Percentiles rank a stretch among this genome's conserved stretches.
phyloP scores from a whole-genome alignment of 768 basidiomycete species.

The Kwoniella sp. region DNA sequence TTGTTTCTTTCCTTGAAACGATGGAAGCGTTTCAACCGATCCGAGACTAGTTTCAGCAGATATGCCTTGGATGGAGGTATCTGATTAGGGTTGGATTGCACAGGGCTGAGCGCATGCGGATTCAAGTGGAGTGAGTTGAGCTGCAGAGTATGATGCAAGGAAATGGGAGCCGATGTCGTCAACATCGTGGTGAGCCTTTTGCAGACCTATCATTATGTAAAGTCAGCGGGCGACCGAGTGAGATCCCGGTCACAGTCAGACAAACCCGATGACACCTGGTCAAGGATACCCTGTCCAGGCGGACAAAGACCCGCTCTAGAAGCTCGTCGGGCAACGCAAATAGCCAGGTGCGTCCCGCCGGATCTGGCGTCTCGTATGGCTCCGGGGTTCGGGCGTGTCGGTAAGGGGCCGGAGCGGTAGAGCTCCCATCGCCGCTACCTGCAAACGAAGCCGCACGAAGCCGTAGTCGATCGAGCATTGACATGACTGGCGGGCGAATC shows the following conservation, averaged over 20 bases:
- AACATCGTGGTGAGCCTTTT: constrained; percentile 30
- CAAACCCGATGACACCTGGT: constrained; percentile 31
- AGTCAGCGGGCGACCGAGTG: not conserved
- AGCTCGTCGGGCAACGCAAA: constrained; percentile 34
- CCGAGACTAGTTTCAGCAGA: constrained; percentile 33
- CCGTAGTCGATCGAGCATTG: constrained; percentile 12
- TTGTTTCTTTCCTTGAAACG: constrained; percentile 25
- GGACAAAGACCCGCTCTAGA: constrained; percentile 29
- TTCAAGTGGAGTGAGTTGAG: constrained; percentile 30
- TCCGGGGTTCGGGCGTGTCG: not conserved
- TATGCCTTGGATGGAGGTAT: constrained; percentile 25
- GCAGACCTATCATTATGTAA: constrained; percentile 31
- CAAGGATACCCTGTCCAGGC: constrained; percentile 27
- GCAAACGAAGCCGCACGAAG: constrained; percentile 5
- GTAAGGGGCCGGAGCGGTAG: not conserved
- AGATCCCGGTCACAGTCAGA: not conserved
- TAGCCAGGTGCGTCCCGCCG: constrained; percentile 21
- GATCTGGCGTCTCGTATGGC: constrained; percentile 30
- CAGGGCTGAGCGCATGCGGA: constrained; percentile 17
- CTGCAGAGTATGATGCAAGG: constrained; percentile 30
- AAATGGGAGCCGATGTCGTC: constrained; percentile 26
- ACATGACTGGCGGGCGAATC: not conserved
- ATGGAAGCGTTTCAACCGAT: constrained; percentile 38
- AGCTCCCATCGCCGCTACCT: too few species aligned
- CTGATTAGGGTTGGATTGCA: constrained; percentile 13